phyloP scores from a whole-genome alignment of 306 rosid genomes.

The Erythrophleum fordii region DNA sequence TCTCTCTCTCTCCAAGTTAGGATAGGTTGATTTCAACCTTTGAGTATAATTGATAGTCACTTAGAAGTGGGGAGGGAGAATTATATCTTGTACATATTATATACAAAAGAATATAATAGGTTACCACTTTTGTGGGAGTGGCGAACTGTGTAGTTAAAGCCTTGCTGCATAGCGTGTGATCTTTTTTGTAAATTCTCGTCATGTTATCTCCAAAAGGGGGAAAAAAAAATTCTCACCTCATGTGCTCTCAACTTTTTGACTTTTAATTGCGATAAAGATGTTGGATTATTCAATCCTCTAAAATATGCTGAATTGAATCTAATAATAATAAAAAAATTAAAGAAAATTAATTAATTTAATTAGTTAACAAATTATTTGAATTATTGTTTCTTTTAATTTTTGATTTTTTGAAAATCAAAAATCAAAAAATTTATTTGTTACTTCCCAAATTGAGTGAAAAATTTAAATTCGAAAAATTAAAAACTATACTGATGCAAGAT shows the following conservation, averaged over 20 bases:
- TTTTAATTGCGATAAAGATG: neutral
- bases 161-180: conserved; percentile 33
- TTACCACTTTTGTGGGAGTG: conserved; percentile 48
- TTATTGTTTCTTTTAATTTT: too few species aligned
- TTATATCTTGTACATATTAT: conserved; percentile 25
- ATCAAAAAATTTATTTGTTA: too few species aligned
- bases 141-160: conserved; percentile 56
- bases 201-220: neutral
- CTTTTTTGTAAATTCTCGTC: conserved; percentile 41
- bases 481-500: too few species aligned
- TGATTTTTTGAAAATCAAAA: too few species aligned
- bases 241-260: conserved; percentile 18
- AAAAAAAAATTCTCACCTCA: neutral
- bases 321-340: too few species aligned
- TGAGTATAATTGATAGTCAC: conserved; percentile 39
- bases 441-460: too few species aligned
- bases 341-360: too few species aligned
- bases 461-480: too few species aligned
- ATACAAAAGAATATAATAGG: conserved; percentile 33
- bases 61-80: conserved; percentile 28
- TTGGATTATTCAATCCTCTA: too few species aligned
- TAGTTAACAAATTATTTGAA: too few species aligned
- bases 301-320: too few species aligned
- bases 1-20: neutral
- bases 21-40: conserved; percentile 27